Conservation (phyloP, 805 yeast genomes). For the Ogataea pignaliae region DNA sequence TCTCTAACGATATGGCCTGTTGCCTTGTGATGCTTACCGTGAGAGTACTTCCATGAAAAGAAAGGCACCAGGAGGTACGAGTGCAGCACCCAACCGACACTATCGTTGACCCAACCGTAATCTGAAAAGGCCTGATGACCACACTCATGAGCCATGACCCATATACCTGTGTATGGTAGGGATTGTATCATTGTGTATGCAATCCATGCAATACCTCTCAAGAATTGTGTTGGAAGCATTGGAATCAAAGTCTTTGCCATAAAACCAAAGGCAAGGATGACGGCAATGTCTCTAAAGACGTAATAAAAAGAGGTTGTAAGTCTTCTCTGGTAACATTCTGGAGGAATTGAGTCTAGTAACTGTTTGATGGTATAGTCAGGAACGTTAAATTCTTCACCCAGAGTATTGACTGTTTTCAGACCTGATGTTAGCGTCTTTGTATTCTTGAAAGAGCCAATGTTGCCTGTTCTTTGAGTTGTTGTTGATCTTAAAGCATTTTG, state of each 20-base stretch:
- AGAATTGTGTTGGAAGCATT: constrained; percentile 34
- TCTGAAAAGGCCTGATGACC: constrained; percentile 85
- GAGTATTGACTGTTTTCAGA: constrained; percentile 49
- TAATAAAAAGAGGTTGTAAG: constrained; percentile 51
- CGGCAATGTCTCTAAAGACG: constrained; percentile 61
- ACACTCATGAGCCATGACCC: constrained; percentile 90
- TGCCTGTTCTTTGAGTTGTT: constrained; percentile 34
- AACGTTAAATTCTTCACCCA: constrained; percentile 63
- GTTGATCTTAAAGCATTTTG: constrained; percentile 10
- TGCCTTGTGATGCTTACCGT: constrained; percentile 86
- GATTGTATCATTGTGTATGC: constrained; percentile 53
- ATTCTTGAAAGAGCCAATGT: constrained; percentile 35
- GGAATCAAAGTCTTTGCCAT: constrained; percentile 54
- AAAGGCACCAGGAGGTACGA: constrained; percentile 77
- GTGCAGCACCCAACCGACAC: constrained; percentile 81
- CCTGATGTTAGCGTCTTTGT: constrained; percentile 38
- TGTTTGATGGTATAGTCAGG: constrained; percentile 79
- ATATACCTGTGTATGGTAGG: constrained; percentile 68
- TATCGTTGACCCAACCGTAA: constrained; percentile 66
- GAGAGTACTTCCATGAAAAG: constrained; percentile 82
- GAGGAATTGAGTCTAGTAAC: constrained; percentile 65
- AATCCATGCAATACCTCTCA: constrained; percentile 58
- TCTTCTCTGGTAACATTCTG: constrained; percentile 67
- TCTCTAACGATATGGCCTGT: constrained; percentile 81
- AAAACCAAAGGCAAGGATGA: constrained; percentile 45